These are phyloP conservation scores for Hordeum vulgare DNA, from an alignment of 176 grass and related monocot genomes.

Conservation along the genomic window DNA sequence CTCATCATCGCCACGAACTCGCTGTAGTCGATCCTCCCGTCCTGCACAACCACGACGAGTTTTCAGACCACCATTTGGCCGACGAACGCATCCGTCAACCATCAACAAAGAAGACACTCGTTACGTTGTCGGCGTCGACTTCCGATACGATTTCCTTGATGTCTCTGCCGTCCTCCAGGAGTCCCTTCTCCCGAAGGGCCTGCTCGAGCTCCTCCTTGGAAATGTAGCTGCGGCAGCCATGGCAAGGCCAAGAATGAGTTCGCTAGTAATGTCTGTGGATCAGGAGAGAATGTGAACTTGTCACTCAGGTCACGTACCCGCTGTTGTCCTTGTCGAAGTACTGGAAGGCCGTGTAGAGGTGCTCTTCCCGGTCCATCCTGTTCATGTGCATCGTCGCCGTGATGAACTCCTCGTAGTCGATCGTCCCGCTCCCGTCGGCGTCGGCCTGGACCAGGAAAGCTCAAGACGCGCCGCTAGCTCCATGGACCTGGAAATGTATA, in stretches of 20 bases:
- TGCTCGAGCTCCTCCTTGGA: slow-evolving; percentile 87
- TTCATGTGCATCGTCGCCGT: slow-evolving; percentile 94
- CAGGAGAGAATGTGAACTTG: not conserved
- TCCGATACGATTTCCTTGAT: slow-evolving; percentile 80
- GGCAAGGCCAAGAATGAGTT: not conserved
- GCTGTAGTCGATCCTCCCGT: slow-evolving; percentile 79
- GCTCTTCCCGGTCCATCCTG: slow-evolving; percentile 78
- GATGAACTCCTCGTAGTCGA: slow-evolving; percentile 89
- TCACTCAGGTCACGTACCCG: slow-evolving; percentile 31
- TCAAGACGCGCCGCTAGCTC: not conserved
- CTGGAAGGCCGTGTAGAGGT: slow-evolving; percentile 80
- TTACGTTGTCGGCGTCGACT: slow-evolving; percentile 80
- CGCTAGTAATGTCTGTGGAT: not conserved
- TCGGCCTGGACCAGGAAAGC: slow-evolving; percentile 44
- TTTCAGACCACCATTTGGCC: not conserved
- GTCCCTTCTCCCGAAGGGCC: slow-evolving; percentile 69
- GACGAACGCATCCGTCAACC: not conserved
- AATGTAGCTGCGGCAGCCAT: slow-evolving; percentile 41
- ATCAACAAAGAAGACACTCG: no score
- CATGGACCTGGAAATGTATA: not conserved
- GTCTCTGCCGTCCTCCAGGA: slow-evolving; percentile 70
- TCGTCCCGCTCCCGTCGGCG: slow-evolving; percentile 71
- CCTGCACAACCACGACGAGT: slow-evolving; percentile 19
- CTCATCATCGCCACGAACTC: slow-evolving; percentile 87
- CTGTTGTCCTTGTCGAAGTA: slow-evolving; percentile 91